These are phyloP conservation scores for Sechiopsis laciniata DNA, from an alignment of 306 rosid genomes.

Conservation along the genomic window DNA sequence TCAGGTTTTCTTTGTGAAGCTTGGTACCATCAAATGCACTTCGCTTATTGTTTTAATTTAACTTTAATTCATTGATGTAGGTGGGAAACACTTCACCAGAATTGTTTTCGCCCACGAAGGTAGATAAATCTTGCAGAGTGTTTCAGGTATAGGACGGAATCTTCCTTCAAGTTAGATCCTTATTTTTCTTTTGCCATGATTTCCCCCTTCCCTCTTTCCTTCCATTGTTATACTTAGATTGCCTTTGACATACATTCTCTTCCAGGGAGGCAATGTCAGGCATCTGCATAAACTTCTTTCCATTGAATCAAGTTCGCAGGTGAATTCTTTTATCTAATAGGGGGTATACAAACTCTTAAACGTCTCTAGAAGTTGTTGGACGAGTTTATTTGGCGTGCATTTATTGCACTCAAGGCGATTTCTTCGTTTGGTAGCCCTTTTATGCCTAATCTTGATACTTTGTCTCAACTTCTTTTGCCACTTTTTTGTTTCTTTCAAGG, in stretches of 20 bases:
- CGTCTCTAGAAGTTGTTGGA: background rate
- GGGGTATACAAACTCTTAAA: background rate
- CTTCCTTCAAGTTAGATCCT: background rate
- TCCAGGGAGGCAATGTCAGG: constrained; percentile 89
- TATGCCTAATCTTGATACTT: constrained; percentile 12
- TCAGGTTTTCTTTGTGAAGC: constrained; percentile 44
- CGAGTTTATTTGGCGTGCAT: background rate
- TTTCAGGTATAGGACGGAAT: constrained; percentile 61
- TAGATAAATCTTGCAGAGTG: constrained; percentile 45
- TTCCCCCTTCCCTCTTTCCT: background rate
- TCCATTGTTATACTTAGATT: background rate
- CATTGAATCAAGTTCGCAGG: constrained; percentile 93
- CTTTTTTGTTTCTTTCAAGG: constrained; percentile 37
- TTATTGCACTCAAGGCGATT: background rate
- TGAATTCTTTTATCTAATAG: constrained; percentile 25
- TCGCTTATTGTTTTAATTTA: constrained; percentile 14
- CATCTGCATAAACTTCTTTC: constrained; percentile 89
- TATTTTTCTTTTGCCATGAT: background rate
- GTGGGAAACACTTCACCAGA: constrained; percentile 58
- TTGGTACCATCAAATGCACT: constrained; percentile 11
- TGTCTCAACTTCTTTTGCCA: background rate
- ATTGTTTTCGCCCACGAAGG: constrained; percentile 31
- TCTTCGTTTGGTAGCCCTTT: background rate
- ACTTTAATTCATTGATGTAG: constrained; percentile 32
- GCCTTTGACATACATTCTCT: constrained; percentile 21